phyloP scores from a whole-genome alignment of 2,329 filamentous ascomycete species.

The Fusarium algeriense region DNA sequence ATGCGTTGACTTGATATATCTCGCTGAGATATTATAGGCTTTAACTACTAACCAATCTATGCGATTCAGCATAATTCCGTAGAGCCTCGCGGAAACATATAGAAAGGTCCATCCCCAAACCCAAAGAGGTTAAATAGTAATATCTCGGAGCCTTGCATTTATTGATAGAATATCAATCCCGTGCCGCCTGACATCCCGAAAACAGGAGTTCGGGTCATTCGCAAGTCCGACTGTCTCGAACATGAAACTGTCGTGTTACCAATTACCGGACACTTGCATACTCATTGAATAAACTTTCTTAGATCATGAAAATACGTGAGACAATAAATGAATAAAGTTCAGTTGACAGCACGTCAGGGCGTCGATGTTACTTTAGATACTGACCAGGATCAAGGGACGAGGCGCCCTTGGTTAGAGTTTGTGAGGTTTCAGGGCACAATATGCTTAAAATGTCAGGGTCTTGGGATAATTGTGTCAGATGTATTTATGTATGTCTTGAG shows the following conservation, averaged over 20 bases:
- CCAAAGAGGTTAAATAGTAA: not conserved
- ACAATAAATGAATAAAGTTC: not conserved
- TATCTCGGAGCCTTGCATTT: not conserved
- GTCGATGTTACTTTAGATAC: not conserved
- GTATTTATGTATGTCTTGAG: constrained; percentile 1
- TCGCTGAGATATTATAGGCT: too few species aligned
- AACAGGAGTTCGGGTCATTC: not conserved
- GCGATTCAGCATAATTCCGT: not conserved
- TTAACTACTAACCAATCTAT: too few species aligned
- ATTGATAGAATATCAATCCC: not conserved
- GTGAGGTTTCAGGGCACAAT: constrained; percentile 9
- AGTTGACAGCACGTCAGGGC: not conserved
- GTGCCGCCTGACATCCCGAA: not conserved
- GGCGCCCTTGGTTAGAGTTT: not conserved
- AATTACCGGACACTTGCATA: not conserved
- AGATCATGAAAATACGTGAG: not conserved
- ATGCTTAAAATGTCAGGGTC: not conserved
- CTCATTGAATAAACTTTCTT: not conserved
- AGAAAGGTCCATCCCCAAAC: not conserved
- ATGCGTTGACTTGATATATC: too few species aligned
- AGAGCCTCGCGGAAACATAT: accelerated
- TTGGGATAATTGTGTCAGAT: not conserved
- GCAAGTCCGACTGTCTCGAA: not conserved
- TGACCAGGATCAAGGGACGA: constrained; percentile 12
- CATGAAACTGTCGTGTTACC: not conserved